These are phyloP conservation scores for Passalora sequoiae DNA, from an alignment of 2,329 filamentous ascomycete species.

Conservation along the genomic window DNA sequence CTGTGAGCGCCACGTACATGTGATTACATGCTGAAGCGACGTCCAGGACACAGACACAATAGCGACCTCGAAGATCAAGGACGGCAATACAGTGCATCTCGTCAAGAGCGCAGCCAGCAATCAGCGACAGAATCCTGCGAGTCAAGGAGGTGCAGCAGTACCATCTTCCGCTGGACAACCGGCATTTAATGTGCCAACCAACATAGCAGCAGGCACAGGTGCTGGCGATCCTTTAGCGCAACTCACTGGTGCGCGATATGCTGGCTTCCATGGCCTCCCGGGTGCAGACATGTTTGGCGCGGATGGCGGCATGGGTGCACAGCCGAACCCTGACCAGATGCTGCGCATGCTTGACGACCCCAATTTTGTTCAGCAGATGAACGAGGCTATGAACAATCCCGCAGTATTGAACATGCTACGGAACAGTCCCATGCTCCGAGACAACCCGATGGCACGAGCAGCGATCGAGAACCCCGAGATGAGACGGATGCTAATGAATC, in stretches of 20 bases:
- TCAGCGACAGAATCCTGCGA: conserved; percentile 53
- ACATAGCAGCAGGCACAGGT: conserved; percentile 71
- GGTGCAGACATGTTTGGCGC: conserved; percentile 85
- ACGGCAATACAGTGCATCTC: conserved; percentile 90
- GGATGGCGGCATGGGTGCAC: conserved; percentile 91
- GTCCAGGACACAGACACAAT: conserved; percentile 71
- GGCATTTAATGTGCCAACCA: conserved; percentile 61
- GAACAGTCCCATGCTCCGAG: conserved; percentile 65
- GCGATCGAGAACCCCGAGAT: conserved; percentile 86
- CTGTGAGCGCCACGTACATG: not conserved
- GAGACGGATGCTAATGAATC: conserved; percentile 88
- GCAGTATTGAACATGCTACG: conserved; percentile 78
- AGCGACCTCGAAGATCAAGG: conserved; percentile 86
- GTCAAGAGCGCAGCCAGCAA: conserved; percentile 96
- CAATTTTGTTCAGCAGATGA: conserved; percentile 78
- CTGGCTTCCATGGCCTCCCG: conserved; percentile 83
- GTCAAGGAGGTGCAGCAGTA: conserved; percentile 41
- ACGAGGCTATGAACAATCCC: conserved; percentile 94
- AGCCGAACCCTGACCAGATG: conserved; percentile 73
- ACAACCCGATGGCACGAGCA: conserved; percentile 81
- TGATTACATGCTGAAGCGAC: not conserved
- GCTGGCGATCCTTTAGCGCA: conserved; percentile 87
- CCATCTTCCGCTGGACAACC: conserved; percentile 42
- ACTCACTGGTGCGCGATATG: conserved; percentile 87
- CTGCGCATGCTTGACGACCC: conserved; percentile 84